Evolutionary conservation across 192 early-diverging fungal genomes (phyloP).

Genomic region (Neocallimastix lanati): DNA sequence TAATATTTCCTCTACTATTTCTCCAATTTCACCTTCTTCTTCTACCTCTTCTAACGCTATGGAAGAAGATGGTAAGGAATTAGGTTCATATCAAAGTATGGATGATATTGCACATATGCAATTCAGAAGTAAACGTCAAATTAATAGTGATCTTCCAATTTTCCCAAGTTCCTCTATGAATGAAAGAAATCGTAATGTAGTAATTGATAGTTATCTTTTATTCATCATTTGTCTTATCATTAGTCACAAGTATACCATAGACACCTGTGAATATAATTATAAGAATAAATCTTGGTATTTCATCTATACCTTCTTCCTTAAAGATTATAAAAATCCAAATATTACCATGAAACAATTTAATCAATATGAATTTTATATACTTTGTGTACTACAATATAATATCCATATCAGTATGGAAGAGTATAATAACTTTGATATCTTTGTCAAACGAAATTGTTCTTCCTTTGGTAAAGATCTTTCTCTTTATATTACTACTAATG

Average conservation of each 20-base stretch:
- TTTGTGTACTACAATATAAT: not conserved
- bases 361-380: not conserved
- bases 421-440: not conserved
- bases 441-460: not conserved
- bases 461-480: not conserved
- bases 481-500: not conserved
- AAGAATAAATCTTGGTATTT: not conserved
- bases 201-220: not conserved
- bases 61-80: not conserved
- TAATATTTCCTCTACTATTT: no score
- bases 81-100: not conserved
- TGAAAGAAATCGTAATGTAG: not conserved
- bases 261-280: not conserved
- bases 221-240: not conserved
- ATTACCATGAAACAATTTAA: not conserved
- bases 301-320: not conserved
- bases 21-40: no score
- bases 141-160: not conserved
- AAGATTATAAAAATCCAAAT: not conserved
- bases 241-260: not conserved
- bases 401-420: not conserved
- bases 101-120: not conserved
- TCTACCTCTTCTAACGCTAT: no score
- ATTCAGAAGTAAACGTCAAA: not conserved
- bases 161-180: not conserved